Evolutionary conservation across 441 rosid genomes (phyloP), one percentile per base, ranked within the genome.

Genomic region (Pelargonium myrrhifolium): DNA sequence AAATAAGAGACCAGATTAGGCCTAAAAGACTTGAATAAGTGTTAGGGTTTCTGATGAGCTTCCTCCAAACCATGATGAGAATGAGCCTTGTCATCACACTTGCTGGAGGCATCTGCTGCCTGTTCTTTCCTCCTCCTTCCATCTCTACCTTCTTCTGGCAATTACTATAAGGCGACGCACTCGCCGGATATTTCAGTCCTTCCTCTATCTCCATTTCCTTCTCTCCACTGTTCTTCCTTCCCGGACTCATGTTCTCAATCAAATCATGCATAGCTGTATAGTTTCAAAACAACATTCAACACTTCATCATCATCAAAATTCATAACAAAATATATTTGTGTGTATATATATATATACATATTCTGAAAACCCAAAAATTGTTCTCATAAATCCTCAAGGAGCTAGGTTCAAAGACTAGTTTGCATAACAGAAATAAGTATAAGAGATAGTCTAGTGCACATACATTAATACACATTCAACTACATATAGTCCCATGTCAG

Each of bases 41-140:
- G 81, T 93, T 93, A 15, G 98, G 98, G 78, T 93, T 93, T 62
- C 98, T 78, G 24, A 92, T 88, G 35, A 92, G 92, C 74, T 90
- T 92, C 73, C 98, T 82, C 96, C 98, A 88, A 20, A 90, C 96
- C 98, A 88, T 87, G 47, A 86, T 84, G 21, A 92, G 81, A 31
- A 87, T 85, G 10, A 88, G 88, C 71, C 94, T 87, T 0, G 89
- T 87, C 96, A 89, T 87, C 24, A 92, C 96, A 64, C 94, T 89
- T 10, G 94, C 92, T 12, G 96, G 96, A 14, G 96, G 97, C 97
- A 92, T 92, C 73, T 81, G 81, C 18, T 81, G 85, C 62, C 12
- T 62, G 70, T 76, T 80, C 73, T 75, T 86, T 61, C 76, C 85
- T 28, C 67, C 80, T 64, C 67, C 79, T 76, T 80, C 85, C 68